These are phyloP conservation scores for Sporothrix pseudoabietina DNA, from an alignment of 2,329 filamentous ascomycete species.

Conservation along the genomic window DNA sequence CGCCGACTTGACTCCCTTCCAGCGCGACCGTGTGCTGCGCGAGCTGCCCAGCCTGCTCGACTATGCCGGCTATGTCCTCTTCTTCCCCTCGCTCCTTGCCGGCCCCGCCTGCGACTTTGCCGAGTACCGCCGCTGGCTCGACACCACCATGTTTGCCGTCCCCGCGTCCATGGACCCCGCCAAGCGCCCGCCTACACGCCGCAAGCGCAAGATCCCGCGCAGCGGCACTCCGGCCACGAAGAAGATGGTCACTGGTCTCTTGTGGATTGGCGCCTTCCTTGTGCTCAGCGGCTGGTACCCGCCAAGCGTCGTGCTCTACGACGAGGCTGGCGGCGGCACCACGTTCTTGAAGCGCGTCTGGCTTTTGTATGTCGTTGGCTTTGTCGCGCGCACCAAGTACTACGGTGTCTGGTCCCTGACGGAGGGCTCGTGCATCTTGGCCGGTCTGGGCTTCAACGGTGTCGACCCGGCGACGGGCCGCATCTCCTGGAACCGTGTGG, in stretches of 20 bases:
- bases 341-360: slow-evolving; percentile 73
- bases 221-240: slow-evolving; percentile 81
- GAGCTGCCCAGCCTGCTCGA: slow-evolving; percentile 76
- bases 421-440: slow-evolving; percentile 91
- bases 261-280: slow-evolving; percentile 80
- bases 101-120: slow-evolving; percentile 94
- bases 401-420: slow-evolving; percentile 95
- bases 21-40: slow-evolving; percentile 77
- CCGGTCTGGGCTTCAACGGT: slow-evolving; percentile 92
- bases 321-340: slow-evolving; percentile 64
- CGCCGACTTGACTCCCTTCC: slow-evolving; percentile 78
- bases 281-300: slow-evolving; percentile 56
- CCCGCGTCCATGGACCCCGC: slow-evolving; percentile 78
- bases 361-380: slow-evolving; percentile 78
- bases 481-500: slow-evolving; percentile 84
- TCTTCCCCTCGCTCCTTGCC: slow-evolving; percentile 88
- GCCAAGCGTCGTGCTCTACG: slow-evolving; percentile 56
- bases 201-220: slow-evolving; percentile 88
- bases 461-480: slow-evolving; percentile 82
- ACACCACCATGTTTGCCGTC: slow-evolving; percentile 90
- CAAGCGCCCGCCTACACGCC: slow-evolving; percentile 81
- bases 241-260: slow-evolving; percentile 72
- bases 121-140: slow-evolving; percentile 90
- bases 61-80: slow-evolving; percentile 87
- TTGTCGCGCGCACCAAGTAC: slow-evolving; percentile 86